These are phyloP conservation scores for Sporothrix inflata DNA, from an alignment of 2,329 filamentous ascomycete species.

Conservation along the genomic window DNA sequence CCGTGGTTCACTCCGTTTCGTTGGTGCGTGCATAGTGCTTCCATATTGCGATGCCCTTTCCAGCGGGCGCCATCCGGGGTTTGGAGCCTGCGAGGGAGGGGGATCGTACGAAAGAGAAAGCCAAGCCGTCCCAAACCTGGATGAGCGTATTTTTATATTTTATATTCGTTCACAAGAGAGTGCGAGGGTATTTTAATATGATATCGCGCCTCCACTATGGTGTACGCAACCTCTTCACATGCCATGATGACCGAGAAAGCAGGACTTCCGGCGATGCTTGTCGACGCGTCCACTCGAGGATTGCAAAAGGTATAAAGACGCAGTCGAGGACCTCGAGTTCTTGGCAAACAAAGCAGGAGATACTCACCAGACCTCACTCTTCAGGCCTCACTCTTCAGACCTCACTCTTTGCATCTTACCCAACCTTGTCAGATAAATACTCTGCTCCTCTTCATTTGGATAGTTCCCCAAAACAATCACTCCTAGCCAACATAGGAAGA, in stretches of 20 bases:
- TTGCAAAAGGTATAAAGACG: constrained; percentile 10
- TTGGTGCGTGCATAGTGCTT: constrained; percentile 25
- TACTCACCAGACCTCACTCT: not conserved
- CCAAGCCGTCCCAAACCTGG: constrained; percentile 21
- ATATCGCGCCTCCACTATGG: not conserved
- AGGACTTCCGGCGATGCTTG: not conserved
- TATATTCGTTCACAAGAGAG: not conserved
- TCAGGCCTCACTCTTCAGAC: not conserved
- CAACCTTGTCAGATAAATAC: not conserved
- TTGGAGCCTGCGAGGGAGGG: not conserved
- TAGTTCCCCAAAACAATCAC: not conserved
- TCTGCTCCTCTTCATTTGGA: no score
- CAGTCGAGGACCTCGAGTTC: not conserved
- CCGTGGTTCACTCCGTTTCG: constrained; percentile 17
- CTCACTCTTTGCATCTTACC: no score
- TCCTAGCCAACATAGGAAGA: no score
- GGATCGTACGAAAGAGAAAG: not conserved
- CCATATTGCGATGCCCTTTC: constrained; percentile 23
- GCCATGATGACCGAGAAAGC: not conserved
- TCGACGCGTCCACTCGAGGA: not conserved
- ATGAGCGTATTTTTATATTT: constrained; percentile 13
- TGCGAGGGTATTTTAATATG: not conserved
- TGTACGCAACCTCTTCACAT: not conserved
- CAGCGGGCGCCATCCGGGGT: not conserved
- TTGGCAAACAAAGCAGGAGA: not conserved